Evolutionary conservation across 2,329 filamentous ascomycete genomes (phyloP), one percentile per base, ranked within the genome.

Genomic region (Ceratocystis huliohia): DNA sequence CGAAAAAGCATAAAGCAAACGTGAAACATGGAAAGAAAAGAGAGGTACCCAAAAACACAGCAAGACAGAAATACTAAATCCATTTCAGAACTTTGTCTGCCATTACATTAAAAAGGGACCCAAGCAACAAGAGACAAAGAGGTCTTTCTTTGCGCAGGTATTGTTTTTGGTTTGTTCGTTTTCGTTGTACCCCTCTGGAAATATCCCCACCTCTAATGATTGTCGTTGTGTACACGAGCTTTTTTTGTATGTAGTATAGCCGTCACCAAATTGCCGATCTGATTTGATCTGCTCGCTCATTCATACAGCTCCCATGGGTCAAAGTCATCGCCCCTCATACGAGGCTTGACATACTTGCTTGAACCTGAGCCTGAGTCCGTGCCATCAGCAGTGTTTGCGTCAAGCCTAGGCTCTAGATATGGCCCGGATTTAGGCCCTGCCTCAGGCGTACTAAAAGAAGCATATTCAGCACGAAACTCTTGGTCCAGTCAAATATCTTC

Each of bases 401-500:
- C 62, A 37, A 44, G 53, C 66, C 56, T 63, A 41, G 10, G 15
- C 53, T 59, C 63, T 37, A 44, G 56, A 13, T 37, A 70, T 69
- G 74, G 73, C 65, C 70, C 73, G 67, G 80, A 80, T 15, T 57
- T 17, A 17, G 28, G 25, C 13, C 70, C 73, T 68, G 80, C 80
- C 25, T 57, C 53, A 17, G 28, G 25, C 13, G 13, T 17, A 57
- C 30, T 30, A 33, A 57, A 33, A 57, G 22, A 57, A 68, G 78
- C 77, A 73, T 80, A 82, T 75, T 89, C 86, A 65, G 78, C 81
- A 71, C 86, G 79, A 61, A 89, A 76, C 75, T 90, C 87, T 75
- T 85, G 76, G 57, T 84, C 78, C 69, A 92, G 89, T 96, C 91
- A 96, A 77, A 92, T 82, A 77, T 92, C 88, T 20, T 68, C 66